phyloP scores from a whole-genome alignment of 1,139 yeast genomes.

The Dujonia santamariae region DNA sequence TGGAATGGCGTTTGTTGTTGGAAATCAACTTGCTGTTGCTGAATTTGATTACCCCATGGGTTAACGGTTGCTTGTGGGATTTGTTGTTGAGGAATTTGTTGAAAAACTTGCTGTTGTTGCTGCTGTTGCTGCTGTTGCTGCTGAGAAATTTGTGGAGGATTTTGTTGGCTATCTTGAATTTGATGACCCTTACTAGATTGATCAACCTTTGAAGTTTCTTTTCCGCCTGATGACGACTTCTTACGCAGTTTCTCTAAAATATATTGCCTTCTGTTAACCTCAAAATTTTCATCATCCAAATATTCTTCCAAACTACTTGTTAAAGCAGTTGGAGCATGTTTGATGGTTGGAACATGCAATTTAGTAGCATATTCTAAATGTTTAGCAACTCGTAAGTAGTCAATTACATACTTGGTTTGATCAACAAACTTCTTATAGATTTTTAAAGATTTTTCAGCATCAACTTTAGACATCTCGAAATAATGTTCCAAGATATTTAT shows the following conservation, averaged over 20 bases:
- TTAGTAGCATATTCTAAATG: slow-evolving; percentile 84
- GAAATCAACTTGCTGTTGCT: slow-evolving; percentile 10
- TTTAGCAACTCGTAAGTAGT: slow-evolving; percentile 84
- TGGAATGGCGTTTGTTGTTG: slow-evolving; percentile 12
- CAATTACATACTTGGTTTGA: slow-evolving; percentile 84
- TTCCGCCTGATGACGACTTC: slow-evolving; percentile 7
- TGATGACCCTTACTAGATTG: no score
- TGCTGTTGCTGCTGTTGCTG: slow-evolving; percentile 6
- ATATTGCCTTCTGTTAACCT: slow-evolving; percentile 73
- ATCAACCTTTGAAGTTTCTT: no score
- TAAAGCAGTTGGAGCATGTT: slow-evolving; percentile 94
- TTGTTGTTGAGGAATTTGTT: no score
- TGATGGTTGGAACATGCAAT: slow-evolving; percentile 89
- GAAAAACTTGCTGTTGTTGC: slow-evolving; percentile 13
- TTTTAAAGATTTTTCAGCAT: slow-evolving; percentile 82
- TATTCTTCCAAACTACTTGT: slow-evolving; percentile 87
- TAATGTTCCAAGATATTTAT: slow-evolving; percentile 89
- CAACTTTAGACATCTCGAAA: slow-evolving; percentile 83
- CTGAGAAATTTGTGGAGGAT: no score
- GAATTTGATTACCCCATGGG: slow-evolving; percentile 35
- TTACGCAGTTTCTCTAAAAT: slow-evolving; percentile 55
- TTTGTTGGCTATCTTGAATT: no score
- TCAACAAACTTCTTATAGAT: slow-evolving; percentile 84
- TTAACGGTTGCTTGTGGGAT: no score
- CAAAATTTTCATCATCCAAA: slow-evolving; percentile 82